Conservation (phyloP, 371 early-diverging fungal genomes). For the Haplosporangium sp. region DNA sequence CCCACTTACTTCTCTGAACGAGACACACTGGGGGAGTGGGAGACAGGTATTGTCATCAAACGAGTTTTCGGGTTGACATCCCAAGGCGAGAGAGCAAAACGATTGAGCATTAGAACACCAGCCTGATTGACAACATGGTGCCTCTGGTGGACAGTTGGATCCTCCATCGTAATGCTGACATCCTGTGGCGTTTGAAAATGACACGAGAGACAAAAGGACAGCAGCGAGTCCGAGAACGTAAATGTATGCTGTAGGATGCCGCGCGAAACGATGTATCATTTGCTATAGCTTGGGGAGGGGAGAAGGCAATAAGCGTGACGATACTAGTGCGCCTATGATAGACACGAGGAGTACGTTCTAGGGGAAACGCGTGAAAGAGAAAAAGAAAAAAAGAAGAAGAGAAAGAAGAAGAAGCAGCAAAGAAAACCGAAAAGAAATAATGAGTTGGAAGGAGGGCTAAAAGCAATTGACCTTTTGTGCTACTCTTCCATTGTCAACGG, state of each 20-base stretch:
- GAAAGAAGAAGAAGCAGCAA: neutral
- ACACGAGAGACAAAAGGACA: neutral
- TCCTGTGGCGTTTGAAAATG: slow-evolving; percentile 13
- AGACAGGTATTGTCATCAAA: slow-evolving; percentile 60
- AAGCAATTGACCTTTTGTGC: neutral
- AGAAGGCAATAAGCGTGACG: too few species aligned
- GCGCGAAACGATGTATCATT: too few species aligned
- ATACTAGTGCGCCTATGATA: too few species aligned
- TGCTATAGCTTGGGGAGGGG: too few species aligned
- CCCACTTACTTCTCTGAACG: slow-evolving; percentile 46
- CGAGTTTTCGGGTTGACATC: slow-evolving; percentile 66
- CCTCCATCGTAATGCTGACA: slow-evolving; percentile 43
- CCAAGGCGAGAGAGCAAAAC: slow-evolving; percentile 50
- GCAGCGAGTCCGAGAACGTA: too few species aligned
- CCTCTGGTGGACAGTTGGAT: slow-evolving; percentile 41
- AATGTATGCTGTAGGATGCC: too few species aligned
- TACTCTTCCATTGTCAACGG: slow-evolving; percentile 20
- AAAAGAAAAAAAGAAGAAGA: neutral
- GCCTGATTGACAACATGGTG: slow-evolving; percentile 46
- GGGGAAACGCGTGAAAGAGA: neutral
- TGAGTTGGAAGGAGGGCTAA: neutral
- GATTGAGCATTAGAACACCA: slow-evolving; percentile 54
- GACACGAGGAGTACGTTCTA: too few species aligned
- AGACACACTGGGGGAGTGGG: slow-evolving; percentile 62
- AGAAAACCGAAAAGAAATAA: too few species aligned